A percentile compares a stretch with the other conserved stretches of the same genome.
Evolutionary conservation across 371 early-diverging fungal species (phyloP).

Genomic region (Mortierella sp.): DNA sequence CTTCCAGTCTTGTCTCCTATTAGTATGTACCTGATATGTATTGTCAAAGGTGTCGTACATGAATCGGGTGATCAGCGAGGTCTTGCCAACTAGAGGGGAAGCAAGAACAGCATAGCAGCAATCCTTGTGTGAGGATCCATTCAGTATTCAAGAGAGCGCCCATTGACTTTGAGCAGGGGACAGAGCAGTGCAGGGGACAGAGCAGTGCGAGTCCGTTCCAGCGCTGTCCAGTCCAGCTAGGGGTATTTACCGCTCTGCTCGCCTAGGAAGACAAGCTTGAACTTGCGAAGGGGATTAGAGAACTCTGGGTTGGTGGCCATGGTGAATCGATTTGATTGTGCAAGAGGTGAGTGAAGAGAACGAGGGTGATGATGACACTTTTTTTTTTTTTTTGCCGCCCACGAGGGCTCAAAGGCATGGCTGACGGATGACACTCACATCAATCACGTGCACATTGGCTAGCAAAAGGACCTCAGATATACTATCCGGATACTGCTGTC

Average conservation of each 20-base stretch:
- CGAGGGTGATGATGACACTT: neutral
- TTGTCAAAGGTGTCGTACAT: conserved; percentile 99
- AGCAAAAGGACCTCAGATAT: too few species aligned
- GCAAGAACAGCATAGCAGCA: neutral
- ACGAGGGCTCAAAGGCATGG: neutral
- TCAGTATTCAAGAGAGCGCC: too few species aligned
- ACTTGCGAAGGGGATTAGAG: conserved; percentile 82
- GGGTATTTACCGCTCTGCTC: conserved; percentile 97
- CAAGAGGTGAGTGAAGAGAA: neutral
- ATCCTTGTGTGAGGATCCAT: too few species aligned
- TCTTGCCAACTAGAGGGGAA: conserved; percentile 92
- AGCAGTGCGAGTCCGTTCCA: too few species aligned
- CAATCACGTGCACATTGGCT: too few species aligned
- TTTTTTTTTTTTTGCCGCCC: neutral
- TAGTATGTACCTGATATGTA: conserved; percentile 87
- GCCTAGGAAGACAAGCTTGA: conserved; percentile 94
- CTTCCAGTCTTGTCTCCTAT: too few species aligned
- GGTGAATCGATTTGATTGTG: conserved; percentile 10
- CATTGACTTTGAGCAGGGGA: conserved; percentile 3
- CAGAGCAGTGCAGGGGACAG: neutral
- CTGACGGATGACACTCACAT: too few species aligned
- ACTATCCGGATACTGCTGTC: too few species aligned
- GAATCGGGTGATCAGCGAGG: conserved; percentile 98
- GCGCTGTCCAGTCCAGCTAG: too few species aligned
- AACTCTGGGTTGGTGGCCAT: conserved; percentile 58